Evolutionary conservation across 495 filamentous ascomycete species (phyloP).

Genomic region (Penicillium tannophilum): DNA sequence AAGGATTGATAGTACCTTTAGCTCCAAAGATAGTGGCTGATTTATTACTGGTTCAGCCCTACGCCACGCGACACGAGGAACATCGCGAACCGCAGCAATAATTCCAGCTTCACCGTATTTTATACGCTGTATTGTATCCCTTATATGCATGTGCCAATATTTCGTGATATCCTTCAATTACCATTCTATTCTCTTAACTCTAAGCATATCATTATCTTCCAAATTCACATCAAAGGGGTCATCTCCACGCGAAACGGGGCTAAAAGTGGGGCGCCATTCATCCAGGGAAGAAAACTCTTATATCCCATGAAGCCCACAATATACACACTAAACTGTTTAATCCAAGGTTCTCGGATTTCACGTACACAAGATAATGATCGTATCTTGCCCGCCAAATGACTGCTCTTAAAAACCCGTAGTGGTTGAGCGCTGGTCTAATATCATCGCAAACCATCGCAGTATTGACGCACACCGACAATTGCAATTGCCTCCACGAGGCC

Average conservation of each 20-base stretch:
- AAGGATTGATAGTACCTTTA: background rate
- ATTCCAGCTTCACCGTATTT: background rate
- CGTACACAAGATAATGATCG: too few relatives aligned
- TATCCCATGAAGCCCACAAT: background rate
- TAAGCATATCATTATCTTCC: background rate
- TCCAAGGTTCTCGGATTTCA: background rate
- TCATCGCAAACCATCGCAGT: background rate
- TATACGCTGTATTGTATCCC: background rate
- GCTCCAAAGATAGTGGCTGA: background rate
- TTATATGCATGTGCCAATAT: background rate
- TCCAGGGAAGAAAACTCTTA: background rate
- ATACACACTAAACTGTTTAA: background rate
- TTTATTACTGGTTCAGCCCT: background rate
- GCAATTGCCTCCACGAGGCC: background rate
- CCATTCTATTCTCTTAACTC: background rate
- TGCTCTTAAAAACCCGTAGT: background rate
- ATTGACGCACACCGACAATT: constrained; percentile 1
- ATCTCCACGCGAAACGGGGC: background rate
- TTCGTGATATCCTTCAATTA: background rate
- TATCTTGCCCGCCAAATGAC: background rate
- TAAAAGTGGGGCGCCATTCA: constrained; percentile 3
- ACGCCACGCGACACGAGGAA: constrained; percentile 3
- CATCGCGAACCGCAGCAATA: background rate
- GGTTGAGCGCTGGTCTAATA: background rate
- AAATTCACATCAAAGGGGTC: background rate